phyloP scores from a whole-genome alignment of 768 basidiomycete genomes.

The Cystobasidium onofrii region DNA sequence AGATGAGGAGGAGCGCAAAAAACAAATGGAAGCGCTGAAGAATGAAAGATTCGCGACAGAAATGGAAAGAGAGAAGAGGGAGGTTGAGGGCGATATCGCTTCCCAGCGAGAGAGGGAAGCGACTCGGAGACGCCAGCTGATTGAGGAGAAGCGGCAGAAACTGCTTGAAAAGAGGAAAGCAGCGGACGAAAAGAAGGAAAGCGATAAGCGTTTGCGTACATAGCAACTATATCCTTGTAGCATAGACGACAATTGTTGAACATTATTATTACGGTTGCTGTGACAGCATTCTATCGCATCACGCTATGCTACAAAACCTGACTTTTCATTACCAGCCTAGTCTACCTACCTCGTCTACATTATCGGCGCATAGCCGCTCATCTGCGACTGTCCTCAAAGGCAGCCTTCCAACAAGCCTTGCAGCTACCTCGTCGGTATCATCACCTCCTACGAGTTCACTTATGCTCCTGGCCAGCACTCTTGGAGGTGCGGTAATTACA shows the following conservation, averaged over 20 bases:
- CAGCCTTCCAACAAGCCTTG: too few relatives aligned
- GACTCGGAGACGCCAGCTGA: constrained; percentile 51
- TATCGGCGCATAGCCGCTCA: neutral
- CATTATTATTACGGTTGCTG: neutral
- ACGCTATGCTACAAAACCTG: neutral
- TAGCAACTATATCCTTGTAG: neutral
- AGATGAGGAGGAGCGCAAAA: constrained; percentile 67
- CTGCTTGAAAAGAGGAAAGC: constrained; percentile 60
- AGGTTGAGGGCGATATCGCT: constrained; percentile 39
- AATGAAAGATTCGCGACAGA: constrained; percentile 64
- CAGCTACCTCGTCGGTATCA: neutral
- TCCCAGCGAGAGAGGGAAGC: constrained; percentile 11
- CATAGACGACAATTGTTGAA: neutral
- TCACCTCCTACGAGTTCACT: constrained; percentile 15
- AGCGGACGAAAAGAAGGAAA: neutral
- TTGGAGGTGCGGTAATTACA: neutral
- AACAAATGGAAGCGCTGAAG: constrained; percentile 76
- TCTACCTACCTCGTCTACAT: constrained; percentile 1
- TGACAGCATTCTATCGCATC: neutral
- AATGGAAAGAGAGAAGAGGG: constrained; percentile 53
- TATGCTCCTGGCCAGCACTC: constrained; percentile 14
- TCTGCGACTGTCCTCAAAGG: neutral
- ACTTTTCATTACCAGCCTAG: constrained; percentile 1
- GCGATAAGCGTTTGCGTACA: neutral
- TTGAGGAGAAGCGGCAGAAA: constrained; percentile 69